Evolutionary conservation across 345 rosid genomes (phyloP).

Genomic region (Salix exigua): DNA sequence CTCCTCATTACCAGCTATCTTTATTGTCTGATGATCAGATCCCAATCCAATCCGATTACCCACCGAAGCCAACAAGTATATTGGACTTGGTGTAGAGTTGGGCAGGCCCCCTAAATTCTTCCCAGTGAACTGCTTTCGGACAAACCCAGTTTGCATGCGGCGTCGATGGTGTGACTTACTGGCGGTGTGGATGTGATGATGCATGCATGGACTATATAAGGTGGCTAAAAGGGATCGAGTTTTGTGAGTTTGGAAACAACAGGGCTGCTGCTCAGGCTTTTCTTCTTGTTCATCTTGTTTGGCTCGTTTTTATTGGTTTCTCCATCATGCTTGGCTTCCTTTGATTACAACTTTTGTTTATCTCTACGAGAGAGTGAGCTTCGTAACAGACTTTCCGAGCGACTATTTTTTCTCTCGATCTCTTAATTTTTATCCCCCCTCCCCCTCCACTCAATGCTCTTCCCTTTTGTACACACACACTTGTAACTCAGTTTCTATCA

Average conservation of each 20-base stretch:
- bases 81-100: no score
- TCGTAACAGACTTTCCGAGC: no score
- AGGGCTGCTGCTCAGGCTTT: conserved; percentile 25
- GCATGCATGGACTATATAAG: conserved; percentile 18
- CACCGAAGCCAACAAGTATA: no score
- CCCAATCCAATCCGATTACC: neutral
- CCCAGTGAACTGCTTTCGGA: neutral
- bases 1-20: neutral
- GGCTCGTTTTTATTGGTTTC: conserved; percentile 24
- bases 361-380: no score
- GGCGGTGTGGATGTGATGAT: conserved; percentile 35
- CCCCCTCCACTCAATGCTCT: no score
- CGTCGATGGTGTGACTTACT: conserved; percentile 28
- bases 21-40: neutral
- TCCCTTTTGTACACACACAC: no score
- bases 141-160: conserved; percentile 33
- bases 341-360: neutral
- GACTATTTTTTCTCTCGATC: no score
- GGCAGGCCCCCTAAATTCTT: no score
- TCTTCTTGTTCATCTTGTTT: conserved; percentile 20
- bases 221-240: conserved; percentile 18
- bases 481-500: no score
- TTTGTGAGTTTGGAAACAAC: conserved; percentile 22
- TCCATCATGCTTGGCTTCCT: conserved; percentile 19
- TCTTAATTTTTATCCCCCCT: no score